Evolutionary conservation across 1,284 basidiomycete species (phyloP).

Genomic region (Trichosporon faecale): DNA sequence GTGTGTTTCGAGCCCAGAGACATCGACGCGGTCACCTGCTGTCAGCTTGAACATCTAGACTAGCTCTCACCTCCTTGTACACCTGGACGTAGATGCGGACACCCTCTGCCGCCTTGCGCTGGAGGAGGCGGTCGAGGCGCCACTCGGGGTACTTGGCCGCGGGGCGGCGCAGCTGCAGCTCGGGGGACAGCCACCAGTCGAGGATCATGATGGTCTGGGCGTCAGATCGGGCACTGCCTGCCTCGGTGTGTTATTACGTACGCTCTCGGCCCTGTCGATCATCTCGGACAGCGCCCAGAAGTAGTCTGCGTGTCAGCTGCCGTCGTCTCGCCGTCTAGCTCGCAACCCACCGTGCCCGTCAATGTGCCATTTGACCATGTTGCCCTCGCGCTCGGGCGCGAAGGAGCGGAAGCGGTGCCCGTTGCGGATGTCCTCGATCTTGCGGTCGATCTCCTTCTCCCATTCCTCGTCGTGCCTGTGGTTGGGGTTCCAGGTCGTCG

Average conservation of each 20-base stretch:
- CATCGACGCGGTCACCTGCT: slow-evolving; percentile 81
- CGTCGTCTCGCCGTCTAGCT: neutral
- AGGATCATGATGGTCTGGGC: slow-evolving; percentile 63
- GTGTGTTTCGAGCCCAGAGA: slow-evolving; percentile 78
- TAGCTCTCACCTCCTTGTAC: slow-evolving; percentile 68
- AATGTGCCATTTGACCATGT: slow-evolving; percentile 84
- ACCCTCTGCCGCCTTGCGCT: slow-evolving; percentile 82
- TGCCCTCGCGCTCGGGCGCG: slow-evolving; percentile 64
- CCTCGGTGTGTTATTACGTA: slow-evolving; percentile 13
- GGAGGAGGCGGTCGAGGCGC: slow-evolving; percentile 76
- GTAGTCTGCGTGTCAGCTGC: slow-evolving; percentile 59
- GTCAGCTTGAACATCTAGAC: slow-evolving; percentile 8
- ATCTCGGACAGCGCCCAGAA: slow-evolving; percentile 89
- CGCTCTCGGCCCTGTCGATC: slow-evolving; percentile 60
- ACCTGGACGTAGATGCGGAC: slow-evolving; percentile 85
- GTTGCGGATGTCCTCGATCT: slow-evolving; percentile 67
- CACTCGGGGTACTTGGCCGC: slow-evolving; percentile 76
- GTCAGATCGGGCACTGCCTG: slow-evolving; percentile 15
- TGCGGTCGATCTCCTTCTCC: slow-evolving; percentile 65
- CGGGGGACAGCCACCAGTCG: slow-evolving; percentile 86
- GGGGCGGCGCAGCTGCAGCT: slow-evolving; percentile 85
- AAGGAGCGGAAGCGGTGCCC: slow-evolving; percentile 82
- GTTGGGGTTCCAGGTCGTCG: slow-evolving; percentile 52
- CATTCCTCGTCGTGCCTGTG: slow-evolving; percentile 65
- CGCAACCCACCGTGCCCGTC: slow-evolving; percentile 65